Base-by-base conservation (phyloP, 2,329 filamentous ascomycete species). In the Phialophora expanda region DNA sequence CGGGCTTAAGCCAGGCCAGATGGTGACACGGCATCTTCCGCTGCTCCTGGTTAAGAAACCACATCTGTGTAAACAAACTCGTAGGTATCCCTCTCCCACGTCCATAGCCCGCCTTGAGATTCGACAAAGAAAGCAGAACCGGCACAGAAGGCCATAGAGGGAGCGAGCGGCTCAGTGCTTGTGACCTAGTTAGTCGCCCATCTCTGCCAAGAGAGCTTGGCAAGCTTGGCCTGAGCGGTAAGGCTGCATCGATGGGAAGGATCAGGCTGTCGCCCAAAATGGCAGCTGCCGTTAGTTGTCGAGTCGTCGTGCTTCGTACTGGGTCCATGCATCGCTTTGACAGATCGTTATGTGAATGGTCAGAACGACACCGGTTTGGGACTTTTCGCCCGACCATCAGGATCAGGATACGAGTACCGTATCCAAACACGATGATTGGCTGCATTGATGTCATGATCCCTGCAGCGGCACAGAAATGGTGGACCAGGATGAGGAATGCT, bases 341-440 rank as follows among this genome's bases (percentile, higher is more conserved):
- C 14, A 30, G 28, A 30, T 59, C 24, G 41, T 1, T 1, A 8
- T 50, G 44, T 59, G 56, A 46, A 24, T 50, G 60, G 63, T 53
- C 32, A 22, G 14, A 62, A 20, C 9, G 34, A 56, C 58, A 67
- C 66, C 66, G 62, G 66, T 67, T 65, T 62, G 56, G 30, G 26
- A 50, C 26, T 59, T 32, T 59, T 50, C 12, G 41, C 24, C 20
- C 41, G 38, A 12, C 34, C 30, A 22, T 50, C 41, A n/a, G 64
- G 55, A 51, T 51, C 48, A 51, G 48, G 48, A 51, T n/a, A n/a
- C 58, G 56, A n/a, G n/a, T n/a, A n/a, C 57, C 26, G 58, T 59
- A 32, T 34, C 66, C 62, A n/a, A 30, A 62, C 3, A 4, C 20
- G 8, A 22, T 61, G 55, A 65, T 67, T 67, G 66, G 66, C 9